A percentile compares a stretch with the other conserved stretches of the same genome.
phyloP scores from a whole-genome alignment of 2,329 filamentous ascomycete genomes.

The Fusarium proliferatum region DNA sequence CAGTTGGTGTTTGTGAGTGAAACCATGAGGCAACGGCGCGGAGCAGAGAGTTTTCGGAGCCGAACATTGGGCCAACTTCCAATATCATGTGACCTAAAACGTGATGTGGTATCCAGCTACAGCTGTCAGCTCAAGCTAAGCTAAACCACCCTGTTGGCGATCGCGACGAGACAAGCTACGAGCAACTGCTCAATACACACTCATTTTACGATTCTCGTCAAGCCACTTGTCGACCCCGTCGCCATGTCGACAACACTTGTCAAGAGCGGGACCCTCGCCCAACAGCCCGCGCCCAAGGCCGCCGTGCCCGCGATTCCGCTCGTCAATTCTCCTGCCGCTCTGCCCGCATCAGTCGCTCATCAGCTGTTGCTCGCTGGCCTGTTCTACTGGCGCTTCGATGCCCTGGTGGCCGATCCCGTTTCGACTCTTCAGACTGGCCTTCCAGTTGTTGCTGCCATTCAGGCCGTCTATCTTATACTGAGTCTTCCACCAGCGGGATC shows the following conservation, averaged over 20 bases:
- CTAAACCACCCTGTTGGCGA: constrained; percentile 30
- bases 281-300: constrained; percentile 43
- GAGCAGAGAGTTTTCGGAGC: constrained; percentile 24
- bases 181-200: constrained; percentile 32
- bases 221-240: constrained; percentile 51
- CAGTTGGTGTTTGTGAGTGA: not conserved
- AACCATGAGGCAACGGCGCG: not conserved
- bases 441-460: constrained; percentile 71
- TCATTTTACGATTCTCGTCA: constrained; percentile 16
- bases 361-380: constrained; percentile 73
- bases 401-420: constrained; percentile 77
- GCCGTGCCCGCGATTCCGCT: constrained; percentile 53
- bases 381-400: constrained; percentile 71
- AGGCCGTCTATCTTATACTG: constrained; percentile 70
- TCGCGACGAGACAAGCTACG: constrained; percentile 32
- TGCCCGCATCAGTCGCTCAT: constrained; percentile 72
- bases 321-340: constrained; percentile 52
- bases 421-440: constrained; percentile 70
- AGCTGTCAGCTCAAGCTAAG: constrained; percentile 33
- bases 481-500: constrained; percentile 72
- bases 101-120: constrained; percentile 28
- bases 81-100: constrained; percentile 35
- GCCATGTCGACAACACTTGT: constrained; percentile 53
- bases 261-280: constrained; percentile 47
- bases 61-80: not conserved